phyloP scores from a whole-genome alignment of 306 rosid genomes.

The Trifolium subterraneum region DNA sequence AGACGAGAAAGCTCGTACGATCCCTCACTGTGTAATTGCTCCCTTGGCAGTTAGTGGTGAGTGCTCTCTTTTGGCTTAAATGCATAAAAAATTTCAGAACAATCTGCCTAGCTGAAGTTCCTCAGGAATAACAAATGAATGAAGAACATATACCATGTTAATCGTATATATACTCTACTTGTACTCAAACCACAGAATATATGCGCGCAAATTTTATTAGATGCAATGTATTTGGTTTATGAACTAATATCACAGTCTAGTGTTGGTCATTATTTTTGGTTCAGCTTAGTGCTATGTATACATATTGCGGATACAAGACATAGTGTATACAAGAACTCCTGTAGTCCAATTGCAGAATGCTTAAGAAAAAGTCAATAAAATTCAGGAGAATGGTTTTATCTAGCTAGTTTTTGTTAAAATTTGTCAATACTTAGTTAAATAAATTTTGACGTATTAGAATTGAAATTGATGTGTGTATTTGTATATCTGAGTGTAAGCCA shows the following conservation, averaged over 20 bases:
- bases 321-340: background rate
- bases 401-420: constrained; percentile 1
- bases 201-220: background rate
- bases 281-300: constrained; percentile 11
- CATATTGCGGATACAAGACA: constrained; percentile 9
- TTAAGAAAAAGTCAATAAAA: constrained; percentile 2
- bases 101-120: constrained; percentile 32
- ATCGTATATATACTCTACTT: constrained; percentile 2
- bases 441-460: constrained; percentile 6
- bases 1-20: constrained; percentile 75
- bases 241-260: constrained; percentile 21
- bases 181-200: background rate
- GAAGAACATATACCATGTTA: constrained; percentile 15
- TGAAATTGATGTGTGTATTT: constrained; percentile 16
- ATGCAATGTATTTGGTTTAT: constrained; percentile 3
- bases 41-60: constrained; percentile 93
- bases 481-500: constrained; percentile 31
- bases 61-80: constrained; percentile 36
- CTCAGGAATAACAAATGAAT: background rate
- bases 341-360: constrained; percentile 15
- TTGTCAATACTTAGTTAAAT: background rate
- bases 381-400: background rate
- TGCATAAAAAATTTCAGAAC: constrained; percentile 22
- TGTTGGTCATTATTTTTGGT: constrained; percentile 11
- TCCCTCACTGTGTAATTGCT: constrained; percentile 77